Evolutionary conservation across 75 land plant genomes (phyloP).

Genomic region (Gnetum montanum): DNA sequence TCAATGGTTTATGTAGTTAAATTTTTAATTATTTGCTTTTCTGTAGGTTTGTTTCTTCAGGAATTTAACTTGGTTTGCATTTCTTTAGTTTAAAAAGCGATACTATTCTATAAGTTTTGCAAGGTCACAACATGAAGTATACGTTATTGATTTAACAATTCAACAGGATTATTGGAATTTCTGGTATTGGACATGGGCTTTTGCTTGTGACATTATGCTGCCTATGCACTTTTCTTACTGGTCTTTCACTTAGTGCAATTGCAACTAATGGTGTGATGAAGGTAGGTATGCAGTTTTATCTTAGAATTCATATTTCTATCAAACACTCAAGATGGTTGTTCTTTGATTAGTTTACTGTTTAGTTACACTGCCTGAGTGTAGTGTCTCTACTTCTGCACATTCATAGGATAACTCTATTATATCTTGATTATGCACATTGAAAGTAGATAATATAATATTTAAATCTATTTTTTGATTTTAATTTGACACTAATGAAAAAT

Average conservation of each 20-base stretch:
- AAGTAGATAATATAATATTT: no score
- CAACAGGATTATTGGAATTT: conserved; percentile 33
- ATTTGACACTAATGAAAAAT: no score
- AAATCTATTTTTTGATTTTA: no score
- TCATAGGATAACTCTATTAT: no score
- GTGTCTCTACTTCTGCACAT: no score
- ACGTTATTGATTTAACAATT: conserved; percentile 12
- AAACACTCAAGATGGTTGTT: no score
- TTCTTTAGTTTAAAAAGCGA: neutral
- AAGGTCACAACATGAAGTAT: neutral
- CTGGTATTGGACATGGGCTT: conserved; percentile 31
- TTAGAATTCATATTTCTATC: no score
- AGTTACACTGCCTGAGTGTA: no score
- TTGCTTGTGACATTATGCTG: conserved; percentile 25
- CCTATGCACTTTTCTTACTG: conserved; percentile 30
- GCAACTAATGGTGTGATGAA: conserved; percentile 34
- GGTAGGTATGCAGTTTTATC: conserved; percentile 17
- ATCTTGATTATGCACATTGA: no score
- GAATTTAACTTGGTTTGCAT: neutral
- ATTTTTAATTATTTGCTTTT: neutral
- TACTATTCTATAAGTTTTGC: neutral
- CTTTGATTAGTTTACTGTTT: no score
- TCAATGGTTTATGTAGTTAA: no score
- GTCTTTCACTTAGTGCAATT: conserved; percentile 30
- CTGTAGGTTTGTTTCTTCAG: neutral